Evolutionary conservation across 2,329 filamentous ascomycete genomes (phyloP).

Genomic region (Hortaea sp.): DNA sequence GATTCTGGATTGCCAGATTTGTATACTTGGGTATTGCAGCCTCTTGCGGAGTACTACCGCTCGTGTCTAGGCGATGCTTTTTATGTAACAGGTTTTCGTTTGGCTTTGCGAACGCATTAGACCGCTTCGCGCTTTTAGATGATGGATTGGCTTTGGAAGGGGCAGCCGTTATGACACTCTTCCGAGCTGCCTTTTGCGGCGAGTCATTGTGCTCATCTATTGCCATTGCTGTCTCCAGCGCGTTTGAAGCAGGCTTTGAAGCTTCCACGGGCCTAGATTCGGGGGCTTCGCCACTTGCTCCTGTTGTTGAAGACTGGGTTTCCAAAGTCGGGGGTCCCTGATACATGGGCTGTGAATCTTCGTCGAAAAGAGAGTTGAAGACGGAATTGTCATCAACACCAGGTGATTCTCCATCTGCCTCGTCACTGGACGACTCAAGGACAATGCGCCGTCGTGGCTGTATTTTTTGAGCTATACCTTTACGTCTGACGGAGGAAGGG

Average conservation of each 20-base stretch:
- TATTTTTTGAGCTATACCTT: background rate
- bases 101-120: conserved; percentile 2
- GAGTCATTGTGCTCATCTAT: background rate
- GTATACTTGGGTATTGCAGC: conserved; percentile 11
- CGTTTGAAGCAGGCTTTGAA: background rate
- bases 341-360: conserved; percentile 3
- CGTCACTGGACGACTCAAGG: background rate
- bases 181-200: background rate
- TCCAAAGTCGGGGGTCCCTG: background rate
- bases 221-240: background rate
- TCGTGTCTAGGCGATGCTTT: conserved; percentile 10
- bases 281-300: background rate
- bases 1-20: conserved; percentile 12
- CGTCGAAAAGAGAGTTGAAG: conserved; percentile 2
- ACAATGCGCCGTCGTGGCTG: background rate
- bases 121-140: background rate
- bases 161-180: background rate
- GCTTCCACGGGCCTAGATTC: background rate
- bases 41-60: conserved; percentile 13
- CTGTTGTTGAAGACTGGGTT: background rate
- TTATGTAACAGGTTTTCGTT: conserved; percentile 3
- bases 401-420: background rate
- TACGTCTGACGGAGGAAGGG: background rate
- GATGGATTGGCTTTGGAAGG: background rate
- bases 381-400: background rate